Conservation (phyloP, 805 yeast genomes). For the Metschnikowia dekortorum region DNA sequence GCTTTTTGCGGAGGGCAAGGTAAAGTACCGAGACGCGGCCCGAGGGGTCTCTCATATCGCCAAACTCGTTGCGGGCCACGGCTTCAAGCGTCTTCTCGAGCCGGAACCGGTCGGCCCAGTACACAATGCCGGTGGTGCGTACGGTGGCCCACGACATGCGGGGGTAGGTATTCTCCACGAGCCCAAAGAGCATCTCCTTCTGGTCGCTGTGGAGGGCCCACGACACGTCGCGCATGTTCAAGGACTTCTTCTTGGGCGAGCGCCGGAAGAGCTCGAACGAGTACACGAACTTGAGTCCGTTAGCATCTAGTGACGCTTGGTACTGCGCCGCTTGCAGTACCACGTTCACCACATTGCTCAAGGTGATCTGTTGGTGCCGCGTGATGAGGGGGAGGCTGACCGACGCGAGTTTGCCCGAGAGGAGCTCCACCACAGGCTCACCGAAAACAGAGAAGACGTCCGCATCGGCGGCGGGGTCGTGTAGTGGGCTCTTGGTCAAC, state of each 20-base stretch:
- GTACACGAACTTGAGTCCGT: constrained; percentile 67
- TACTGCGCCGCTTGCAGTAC: constrained; percentile 50
- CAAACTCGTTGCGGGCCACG: constrained; percentile 70
- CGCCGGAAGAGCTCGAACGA: constrained; percentile 64
- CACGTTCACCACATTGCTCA: constrained; percentile 65
- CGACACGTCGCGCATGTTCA: constrained; percentile 74
- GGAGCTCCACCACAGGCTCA: constrained; percentile 38
- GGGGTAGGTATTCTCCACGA: constrained; percentile 41
- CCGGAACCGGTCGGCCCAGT: constrained; percentile 52
- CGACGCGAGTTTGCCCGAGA: constrained; percentile 58
- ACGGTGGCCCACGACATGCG: constrained; percentile 59
- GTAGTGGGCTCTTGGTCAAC: neutral
- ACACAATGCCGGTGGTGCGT: constrained; percentile 58
- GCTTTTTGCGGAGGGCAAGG: constrained; percentile 73
- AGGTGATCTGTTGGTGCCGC: constrained; percentile 86
- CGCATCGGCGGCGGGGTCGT: constrained; percentile 11
- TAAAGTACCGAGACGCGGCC: constrained; percentile 68
- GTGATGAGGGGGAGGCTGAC: constrained; percentile 75
- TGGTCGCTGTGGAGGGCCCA: constrained; percentile 88
- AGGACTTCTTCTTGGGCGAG: constrained; percentile 43
- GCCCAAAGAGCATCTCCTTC: constrained; percentile 58
- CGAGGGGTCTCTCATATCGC: constrained; percentile 60
- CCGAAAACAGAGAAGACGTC: constrained; percentile 36
- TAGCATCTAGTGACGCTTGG: constrained; percentile 46
- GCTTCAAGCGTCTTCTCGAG: constrained; percentile 49